Base-by-base conservation (phyloP, 345 rosid genomes). In the Eucalyptus pauciflora region DNA sequence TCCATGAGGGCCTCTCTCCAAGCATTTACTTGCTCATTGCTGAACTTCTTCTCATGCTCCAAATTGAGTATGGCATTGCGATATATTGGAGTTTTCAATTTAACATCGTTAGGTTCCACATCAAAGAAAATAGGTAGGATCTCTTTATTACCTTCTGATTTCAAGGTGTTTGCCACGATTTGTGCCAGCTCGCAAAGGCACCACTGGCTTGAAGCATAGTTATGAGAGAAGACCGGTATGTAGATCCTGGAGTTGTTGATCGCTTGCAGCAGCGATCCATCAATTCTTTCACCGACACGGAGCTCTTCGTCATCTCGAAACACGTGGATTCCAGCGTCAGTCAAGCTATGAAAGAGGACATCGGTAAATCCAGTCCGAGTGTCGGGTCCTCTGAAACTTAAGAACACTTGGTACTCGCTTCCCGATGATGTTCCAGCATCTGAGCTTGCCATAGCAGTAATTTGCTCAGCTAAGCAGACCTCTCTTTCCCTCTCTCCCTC, bases 271-370 rank as follows among this genome's bases (percentile, higher is more conserved):
- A 24, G 7, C 1, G 7, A 58, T 25, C 0, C 67, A 58, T 58
- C 7, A 0, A 58, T 58, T 0, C 1, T 58, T 0, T 58, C n/a
- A 58, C 29, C 67, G 0, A 58, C 67, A 11, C 1, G 67, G 2
- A 58, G 67, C 0, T 58, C 67, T 58, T 58, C 29, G 0, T 58
- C n/a, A 0, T 58, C 67, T 25, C 67, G 67, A 0, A 58, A 58
- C 0, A 58, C n/a, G 0, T 0, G 0, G n/a, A 58, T 58, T 58
- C 67, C 67, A 58, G 0, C 14, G 0, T 58, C n/a, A 0, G 0
- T 58, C 67, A 58, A 58, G 67, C 14, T 58, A 5, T 58, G 67
- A 0, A 10, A 58, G 7, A 58, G 67, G 67, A 58, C 1, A 0
- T 58, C 67, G 2, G 67, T 58, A 0, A 58, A 58, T 58, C 7